These are phyloP conservation scores for Hypoxylon crocopeplum DNA, from an alignment of 495 filamentous ascomycete species.

Conservation along the genomic window DNA sequence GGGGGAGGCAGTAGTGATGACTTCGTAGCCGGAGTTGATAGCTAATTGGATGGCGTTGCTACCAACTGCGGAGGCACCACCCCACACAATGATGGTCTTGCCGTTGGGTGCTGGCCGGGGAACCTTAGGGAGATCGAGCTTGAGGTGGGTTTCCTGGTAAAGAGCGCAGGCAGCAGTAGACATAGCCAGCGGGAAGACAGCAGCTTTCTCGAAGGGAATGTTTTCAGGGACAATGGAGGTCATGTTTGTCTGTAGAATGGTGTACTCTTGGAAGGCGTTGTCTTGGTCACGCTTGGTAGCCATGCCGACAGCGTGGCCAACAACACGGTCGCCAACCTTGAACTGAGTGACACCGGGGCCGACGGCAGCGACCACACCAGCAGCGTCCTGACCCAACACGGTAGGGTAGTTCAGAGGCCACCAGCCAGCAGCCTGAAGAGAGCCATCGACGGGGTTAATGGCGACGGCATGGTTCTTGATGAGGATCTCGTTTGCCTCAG, in stretches of 20 bases:
- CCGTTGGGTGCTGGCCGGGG: conserved; percentile 39
- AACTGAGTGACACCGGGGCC: conserved; percentile 52
- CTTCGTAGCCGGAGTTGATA: conserved; percentile 62
- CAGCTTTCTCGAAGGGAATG: conserved; percentile 50
- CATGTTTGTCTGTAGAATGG: conserved; percentile 38
- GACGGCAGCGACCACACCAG: conserved; percentile 56
- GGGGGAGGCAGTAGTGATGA: conserved; percentile 60
- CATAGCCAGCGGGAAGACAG: conserved; percentile 55
- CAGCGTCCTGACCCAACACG: conserved; percentile 60
- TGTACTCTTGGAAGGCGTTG: conserved; percentile 49
- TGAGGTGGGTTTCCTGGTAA: conserved; percentile 49
- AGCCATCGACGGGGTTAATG: conserved; percentile 58
- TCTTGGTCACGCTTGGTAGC: conserved; percentile 28
- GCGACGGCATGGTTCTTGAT: conserved; percentile 50
- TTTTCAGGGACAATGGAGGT: conserved; percentile 48
- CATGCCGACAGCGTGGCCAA: conserved; percentile 38
- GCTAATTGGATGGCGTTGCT: conserved; percentile 68
- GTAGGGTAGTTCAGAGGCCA: conserved; percentile 50
- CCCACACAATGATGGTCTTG: conserved; percentile 64
- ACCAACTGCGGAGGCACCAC: conserved; percentile 65
- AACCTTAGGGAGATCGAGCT: conserved; percentile 34
- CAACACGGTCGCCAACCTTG: conserved; percentile 53
- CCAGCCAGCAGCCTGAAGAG: conserved; percentile 46
- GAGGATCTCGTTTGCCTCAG: conserved; percentile 45
- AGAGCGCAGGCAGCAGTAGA: conserved; percentile 57